Evolutionary conservation across 78 protist species (phyloP), one percentile per base, ranked within the genome.

Genomic region (Bodo saltans): DNA sequence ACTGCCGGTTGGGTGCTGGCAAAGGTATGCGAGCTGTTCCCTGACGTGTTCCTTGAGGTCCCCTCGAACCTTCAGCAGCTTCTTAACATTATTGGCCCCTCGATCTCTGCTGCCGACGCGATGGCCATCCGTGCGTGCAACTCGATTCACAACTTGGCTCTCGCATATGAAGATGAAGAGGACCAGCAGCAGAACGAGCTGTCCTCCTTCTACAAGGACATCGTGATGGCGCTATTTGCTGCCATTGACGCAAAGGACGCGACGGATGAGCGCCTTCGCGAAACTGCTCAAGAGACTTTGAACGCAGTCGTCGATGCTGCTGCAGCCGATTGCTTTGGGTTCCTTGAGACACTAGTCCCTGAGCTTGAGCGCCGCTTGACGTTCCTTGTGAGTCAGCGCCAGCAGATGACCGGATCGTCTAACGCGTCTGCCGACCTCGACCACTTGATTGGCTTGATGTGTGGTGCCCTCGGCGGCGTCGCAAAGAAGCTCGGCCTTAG

Each of bases 1-100:
- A 88, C 97, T 0, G 85, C 96, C 0, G 92, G 92, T 1, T 95
- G 95, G 95, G 83, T 94, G 30, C 34, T 95, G 71, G 96, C 94
- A 32, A 21, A 69, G 21, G 82, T 87, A 1, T 39, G 83, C 34
- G 29, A 0, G 27, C 83, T 84, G 78, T 75, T 47, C 72, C 82
- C 33, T 67, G 79, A 42, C 72, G 41, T 0, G 23, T 0, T 33
- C 33, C n/a, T 84, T 41, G 29, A 40, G 27, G 21, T 25, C 4
- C 34, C 40, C 35, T 40, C 37, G 25, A 26, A 12, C 35, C 83
- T 33, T 33, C 80, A 70, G 74, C 21, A 68, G 28, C 34, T 84
- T n/a, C 33, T 72, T 25, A 79, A 79, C 42, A n/a, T 23, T 32
- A 4, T 71, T 30, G 42, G 34, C 8, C 81, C 71, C 25, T 26